Percentiles rank a stretch among this genome's conserved stretches.
Conservation (phyloP, 768 basidiomycete genomes). For the Kwoniella sp. region DNA sequence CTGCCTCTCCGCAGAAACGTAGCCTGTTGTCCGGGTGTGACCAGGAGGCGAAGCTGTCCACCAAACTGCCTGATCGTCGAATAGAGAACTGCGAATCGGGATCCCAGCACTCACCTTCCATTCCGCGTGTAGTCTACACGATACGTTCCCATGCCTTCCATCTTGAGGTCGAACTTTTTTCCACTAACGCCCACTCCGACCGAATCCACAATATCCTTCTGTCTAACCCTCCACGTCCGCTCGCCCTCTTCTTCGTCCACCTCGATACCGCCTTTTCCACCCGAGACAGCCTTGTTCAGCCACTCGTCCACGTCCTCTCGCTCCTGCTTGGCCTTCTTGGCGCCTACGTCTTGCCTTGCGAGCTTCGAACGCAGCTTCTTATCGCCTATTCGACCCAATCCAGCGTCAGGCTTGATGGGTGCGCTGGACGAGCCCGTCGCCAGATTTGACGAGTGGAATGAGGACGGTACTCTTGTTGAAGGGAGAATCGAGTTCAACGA, state of each 20-base stretch:
- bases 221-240: slow-evolving; percentile 82
- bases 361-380: slow-evolving; percentile 75
- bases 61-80: too few species aligned
- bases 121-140: slow-evolving; percentile 83
- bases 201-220: slow-evolving; percentile 68
- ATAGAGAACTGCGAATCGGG: too few species aligned
- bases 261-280: slow-evolving; percentile 71
- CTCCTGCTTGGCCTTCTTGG: slow-evolving; percentile 61
- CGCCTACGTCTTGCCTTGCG: slow-evolving; percentile 61
- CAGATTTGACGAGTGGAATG: slow-evolving; percentile 64
- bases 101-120: slow-evolving; percentile 75
- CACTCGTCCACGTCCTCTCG: slow-evolving; percentile 58
- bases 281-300: slow-evolving; percentile 62
- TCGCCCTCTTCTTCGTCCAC: slow-evolving; percentile 75
- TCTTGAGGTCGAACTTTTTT: slow-evolving; percentile 70
- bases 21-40: too few species aligned
- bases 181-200: slow-evolving; percentile 49
- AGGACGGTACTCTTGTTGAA: slow-evolving; percentile 69
- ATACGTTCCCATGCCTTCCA: slow-evolving; percentile 82
- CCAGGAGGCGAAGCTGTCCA: too few species aligned
- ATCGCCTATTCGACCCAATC: slow-evolving; percentile 65
- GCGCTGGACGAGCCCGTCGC: slow-evolving; percentile 58
- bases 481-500: slow-evolving; percentile 65
- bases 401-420: slow-evolving; percentile 43
- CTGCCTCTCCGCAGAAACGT: too few species aligned